Evolutionary conservation across 352 stramenopile genomes (phyloP).

Genomic region (Phytophthora hybrid): DNA sequence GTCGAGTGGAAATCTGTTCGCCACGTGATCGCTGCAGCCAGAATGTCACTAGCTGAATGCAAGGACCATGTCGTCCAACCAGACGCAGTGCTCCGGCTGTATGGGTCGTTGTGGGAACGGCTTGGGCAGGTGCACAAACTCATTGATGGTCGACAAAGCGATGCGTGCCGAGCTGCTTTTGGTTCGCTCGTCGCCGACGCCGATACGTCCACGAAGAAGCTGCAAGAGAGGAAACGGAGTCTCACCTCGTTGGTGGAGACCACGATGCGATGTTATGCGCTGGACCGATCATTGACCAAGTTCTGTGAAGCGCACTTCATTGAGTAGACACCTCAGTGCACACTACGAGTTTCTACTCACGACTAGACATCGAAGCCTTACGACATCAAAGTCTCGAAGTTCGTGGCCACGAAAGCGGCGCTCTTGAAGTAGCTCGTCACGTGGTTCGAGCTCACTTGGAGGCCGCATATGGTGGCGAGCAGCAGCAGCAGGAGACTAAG

Average conservation of each 20-base stretch:
- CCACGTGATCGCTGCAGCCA: neutral
- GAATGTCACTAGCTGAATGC: too few relatives aligned
- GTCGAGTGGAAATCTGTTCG: neutral
- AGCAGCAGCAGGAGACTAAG: constrained; percentile 3
- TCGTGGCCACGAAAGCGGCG: too few relatives aligned
- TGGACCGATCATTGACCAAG: neutral
- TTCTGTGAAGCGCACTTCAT: neutral
- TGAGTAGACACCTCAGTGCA: neutral
- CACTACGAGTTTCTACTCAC: too few relatives aligned
- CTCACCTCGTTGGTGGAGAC: neutral
- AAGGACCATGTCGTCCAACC: too few relatives aligned
- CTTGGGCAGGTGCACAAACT: neutral
- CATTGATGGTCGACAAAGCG: neutral
- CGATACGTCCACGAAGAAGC: neutral
- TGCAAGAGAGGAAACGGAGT: neutral
- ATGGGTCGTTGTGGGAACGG: neutral
- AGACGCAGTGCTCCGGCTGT: neutral
- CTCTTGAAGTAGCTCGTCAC: neutral
- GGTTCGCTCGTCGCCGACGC: neutral
- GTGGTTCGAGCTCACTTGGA: neutral
- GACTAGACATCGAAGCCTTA: too few relatives aligned
- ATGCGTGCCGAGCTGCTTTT: neutral
- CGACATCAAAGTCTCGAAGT: too few relatives aligned
- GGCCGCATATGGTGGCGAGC: too few relatives aligned
- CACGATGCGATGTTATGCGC: neutral